Evolutionary conservation across 1,284 basidiomycete genomes (phyloP).

Genomic region (Tetrapyrgos nigripes): DNA sequence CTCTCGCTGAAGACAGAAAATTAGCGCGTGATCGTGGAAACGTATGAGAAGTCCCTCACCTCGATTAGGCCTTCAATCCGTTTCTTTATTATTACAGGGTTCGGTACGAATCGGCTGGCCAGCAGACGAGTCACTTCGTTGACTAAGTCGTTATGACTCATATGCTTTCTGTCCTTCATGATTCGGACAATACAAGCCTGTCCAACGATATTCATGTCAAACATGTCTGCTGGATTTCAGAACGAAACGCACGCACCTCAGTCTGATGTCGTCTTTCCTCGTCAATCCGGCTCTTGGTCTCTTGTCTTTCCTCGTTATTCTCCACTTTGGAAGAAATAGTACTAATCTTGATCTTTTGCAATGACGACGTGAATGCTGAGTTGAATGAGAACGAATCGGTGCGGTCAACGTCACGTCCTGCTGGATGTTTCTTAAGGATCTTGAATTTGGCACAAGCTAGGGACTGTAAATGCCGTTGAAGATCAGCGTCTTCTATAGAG

Average conservation of each 20-base stretch:
- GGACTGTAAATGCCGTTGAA: constrained; percentile 93
- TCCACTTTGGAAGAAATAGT: constrained; percentile 91
- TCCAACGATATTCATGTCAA: constrained; percentile 4
- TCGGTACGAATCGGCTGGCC: constrained; percentile 85
- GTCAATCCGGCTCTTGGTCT: constrained; percentile 91
- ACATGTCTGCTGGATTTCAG: not conserved
- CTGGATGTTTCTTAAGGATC: constrained; percentile 90
- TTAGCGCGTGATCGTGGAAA: not conserved
- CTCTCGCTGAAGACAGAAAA: constrained; percentile 63
- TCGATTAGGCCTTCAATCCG: constrained; percentile 95
- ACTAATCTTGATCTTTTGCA: constrained; percentile 94
- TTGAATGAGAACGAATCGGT: constrained; percentile 94
- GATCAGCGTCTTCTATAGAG: constrained; percentile 76
- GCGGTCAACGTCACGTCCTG: constrained; percentile 80
- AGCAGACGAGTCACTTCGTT: constrained; percentile 93
- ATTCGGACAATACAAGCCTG: constrained; percentile 97
- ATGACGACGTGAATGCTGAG: constrained; percentile 74
- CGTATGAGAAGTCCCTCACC: constrained; percentile 48
- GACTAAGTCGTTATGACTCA: constrained; percentile 90
- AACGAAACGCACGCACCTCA: constrained; percentile 64
- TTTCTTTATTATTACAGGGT: constrained; percentile 90
- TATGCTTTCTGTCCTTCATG: constrained; percentile 96
- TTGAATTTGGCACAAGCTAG: constrained; percentile 98
- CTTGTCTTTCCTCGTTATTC: constrained; percentile 85
- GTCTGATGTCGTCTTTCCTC: constrained; percentile 92